A percentile compares a stretch with the other conserved stretches of the same genome.
Conservation (phyloP, 2,329 filamentous ascomycete species). For the Clarireedia monteithiana region DNA sequence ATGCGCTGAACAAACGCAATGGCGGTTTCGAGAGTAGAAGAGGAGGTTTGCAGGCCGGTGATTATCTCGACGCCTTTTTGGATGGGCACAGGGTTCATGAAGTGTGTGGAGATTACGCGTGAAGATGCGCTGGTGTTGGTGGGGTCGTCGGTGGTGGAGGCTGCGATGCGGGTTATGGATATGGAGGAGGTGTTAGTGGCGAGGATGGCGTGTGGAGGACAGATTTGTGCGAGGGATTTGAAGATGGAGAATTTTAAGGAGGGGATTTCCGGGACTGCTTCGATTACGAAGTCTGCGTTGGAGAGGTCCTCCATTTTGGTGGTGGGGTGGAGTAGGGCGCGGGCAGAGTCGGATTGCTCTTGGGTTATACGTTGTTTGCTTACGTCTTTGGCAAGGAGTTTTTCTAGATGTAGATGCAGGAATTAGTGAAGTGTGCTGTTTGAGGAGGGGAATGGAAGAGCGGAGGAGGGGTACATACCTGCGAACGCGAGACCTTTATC, state of each 20-base stretch:
- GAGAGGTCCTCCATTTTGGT: slow-evolving; percentile 71
- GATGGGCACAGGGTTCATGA: slow-evolving; percentile 97
- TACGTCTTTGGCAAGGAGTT: slow-evolving; percentile 88
- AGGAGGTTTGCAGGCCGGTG: slow-evolving; percentile 82
- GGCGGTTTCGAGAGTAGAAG: slow-evolving; percentile 72
- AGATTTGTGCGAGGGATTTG: slow-evolving; percentile 69
- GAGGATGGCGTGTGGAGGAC: slow-evolving; percentile 77
- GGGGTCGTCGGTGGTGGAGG: slow-evolving; percentile 70
- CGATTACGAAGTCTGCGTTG: slow-evolving; percentile 92
- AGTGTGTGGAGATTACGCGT: slow-evolving; percentile 90
- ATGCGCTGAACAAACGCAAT: slow-evolving; percentile 82
- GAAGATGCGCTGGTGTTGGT: slow-evolving; percentile 75
- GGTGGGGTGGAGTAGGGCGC: slow-evolving; percentile 59
- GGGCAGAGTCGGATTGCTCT: slow-evolving; percentile 67
- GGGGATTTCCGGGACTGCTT: slow-evolving; percentile 90
- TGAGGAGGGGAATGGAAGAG: not conserved
- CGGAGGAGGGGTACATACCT: slow-evolving; percentile 40
- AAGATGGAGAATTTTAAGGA: slow-evolving; percentile 86
- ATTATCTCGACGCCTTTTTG: slow-evolving; percentile 99
- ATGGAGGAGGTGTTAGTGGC: slow-evolving; percentile 99
- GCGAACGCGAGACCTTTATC: slow-evolving; percentile 88
- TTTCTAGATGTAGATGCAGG: slow-evolving; percentile 48
- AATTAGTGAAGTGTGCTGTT: not conserved
- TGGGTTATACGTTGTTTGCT: slow-evolving; percentile 78
- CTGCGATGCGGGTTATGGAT: slow-evolving; percentile 91